Evolutionary conservation across 176 grass and related monocot species (phyloP).

Genomic region (Canna indica): DNA sequence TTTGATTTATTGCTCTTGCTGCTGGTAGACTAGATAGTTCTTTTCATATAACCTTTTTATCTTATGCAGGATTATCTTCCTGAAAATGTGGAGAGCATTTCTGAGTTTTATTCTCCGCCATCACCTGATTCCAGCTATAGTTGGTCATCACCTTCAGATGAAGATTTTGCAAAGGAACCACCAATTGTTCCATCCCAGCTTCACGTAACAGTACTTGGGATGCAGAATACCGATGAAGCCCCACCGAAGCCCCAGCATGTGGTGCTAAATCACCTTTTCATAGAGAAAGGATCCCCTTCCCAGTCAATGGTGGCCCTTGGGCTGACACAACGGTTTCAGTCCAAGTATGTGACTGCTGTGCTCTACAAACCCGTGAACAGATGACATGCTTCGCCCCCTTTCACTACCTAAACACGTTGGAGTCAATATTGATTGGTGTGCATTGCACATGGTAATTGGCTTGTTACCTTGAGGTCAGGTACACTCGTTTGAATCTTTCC

Average conservation of each 20-base stretch:
- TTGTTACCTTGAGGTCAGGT: not conserved
- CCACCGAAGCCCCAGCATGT: slow-evolving; percentile 54
- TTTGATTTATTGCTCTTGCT: not conserved
- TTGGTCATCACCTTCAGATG: slow-evolving; percentile 55
- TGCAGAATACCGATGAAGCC: slow-evolving; percentile 41
- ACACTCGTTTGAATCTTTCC: not conserved
- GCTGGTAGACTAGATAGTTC: not conserved
- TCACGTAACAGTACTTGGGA: slow-evolving; percentile 64
- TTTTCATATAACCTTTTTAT: not conserved
- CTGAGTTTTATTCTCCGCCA: slow-evolving; percentile 63
- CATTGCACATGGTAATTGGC: not conserved
- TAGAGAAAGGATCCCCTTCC: slow-evolving; percentile 80
- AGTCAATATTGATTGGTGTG: not conserved
- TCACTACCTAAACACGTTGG: not conserved
- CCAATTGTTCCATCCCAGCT: slow-evolving; percentile 72
- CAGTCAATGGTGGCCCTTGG: slow-evolving; percentile 74
- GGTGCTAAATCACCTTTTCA: slow-evolving; percentile 72
- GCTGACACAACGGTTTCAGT: slow-evolving; percentile 60
- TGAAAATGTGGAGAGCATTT: slow-evolving; percentile 73
- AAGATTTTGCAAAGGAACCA: slow-evolving; percentile 89
- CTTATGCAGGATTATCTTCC: slow-evolving; percentile 77
- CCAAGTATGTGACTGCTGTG: slow-evolving; percentile 79
- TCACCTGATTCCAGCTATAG: slow-evolving; percentile 80
- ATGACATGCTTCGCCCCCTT: slow-evolving; percentile 66
- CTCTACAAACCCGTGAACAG: slow-evolving; percentile 64